Conservation (phyloP, 257 asterid species). For the Przewalskia tangutica region DNA sequence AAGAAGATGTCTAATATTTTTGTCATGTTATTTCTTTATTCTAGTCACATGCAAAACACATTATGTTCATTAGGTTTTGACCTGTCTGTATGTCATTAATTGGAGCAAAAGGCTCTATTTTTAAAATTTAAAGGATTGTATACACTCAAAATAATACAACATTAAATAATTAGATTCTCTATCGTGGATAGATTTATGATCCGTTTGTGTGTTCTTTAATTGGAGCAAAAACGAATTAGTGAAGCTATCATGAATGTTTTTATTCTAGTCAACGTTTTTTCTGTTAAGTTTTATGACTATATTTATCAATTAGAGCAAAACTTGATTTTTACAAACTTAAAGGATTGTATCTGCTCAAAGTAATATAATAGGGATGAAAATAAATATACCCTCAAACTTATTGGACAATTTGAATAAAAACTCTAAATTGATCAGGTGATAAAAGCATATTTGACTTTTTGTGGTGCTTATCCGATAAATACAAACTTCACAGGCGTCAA, state of each 20-base stretch:
- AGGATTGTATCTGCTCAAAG: background rate
- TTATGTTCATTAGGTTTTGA: background rate
- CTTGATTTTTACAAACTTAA: background rate
- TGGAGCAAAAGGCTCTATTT: too few species aligned
- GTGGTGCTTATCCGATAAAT: background rate
- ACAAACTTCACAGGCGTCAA: background rate
- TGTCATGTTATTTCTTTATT: background rate
- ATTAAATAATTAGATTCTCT: too few species aligned
- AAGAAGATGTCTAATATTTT: background rate
- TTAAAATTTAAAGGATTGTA: too few species aligned
- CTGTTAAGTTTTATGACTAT: too few species aligned
- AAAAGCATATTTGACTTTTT: background rate
- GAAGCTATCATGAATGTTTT: too few species aligned
- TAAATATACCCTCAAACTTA: background rate
- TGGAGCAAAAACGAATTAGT: too few species aligned
- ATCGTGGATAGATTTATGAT: background rate
- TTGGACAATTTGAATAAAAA: background rate
- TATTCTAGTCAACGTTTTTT: too few species aligned
- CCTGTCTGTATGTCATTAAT: background rate
- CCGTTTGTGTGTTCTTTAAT: too few species aligned
- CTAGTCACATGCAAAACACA: background rate
- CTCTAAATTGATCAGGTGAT: background rate
- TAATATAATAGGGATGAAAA: background rate
- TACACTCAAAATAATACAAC: too few species aligned
- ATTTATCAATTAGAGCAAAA: background rate